Base-by-base conservation (phyloP, 257 asterid genomes). In the Solanum tarijense region DNA sequence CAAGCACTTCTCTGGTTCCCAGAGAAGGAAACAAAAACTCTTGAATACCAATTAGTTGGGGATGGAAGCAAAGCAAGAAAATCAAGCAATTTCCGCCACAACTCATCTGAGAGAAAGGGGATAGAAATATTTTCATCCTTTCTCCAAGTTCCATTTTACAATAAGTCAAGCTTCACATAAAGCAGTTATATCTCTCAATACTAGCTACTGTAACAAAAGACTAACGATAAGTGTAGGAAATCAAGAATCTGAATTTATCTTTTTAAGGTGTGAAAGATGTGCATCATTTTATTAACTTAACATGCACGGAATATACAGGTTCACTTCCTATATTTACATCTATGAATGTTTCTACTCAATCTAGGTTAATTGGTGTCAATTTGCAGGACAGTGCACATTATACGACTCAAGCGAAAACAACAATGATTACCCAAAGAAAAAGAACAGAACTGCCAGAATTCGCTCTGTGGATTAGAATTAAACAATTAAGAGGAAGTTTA, bases 1-100 rank as follows among this genome's bases (percentile, higher is more conserved):
- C 96, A 90, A 94, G 87, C 58, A 93, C 96, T 93, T 96, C 95
- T 89, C 99, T 97, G 93, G 85, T 87, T 48, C 27, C 46, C 83
- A 86, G 27, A 86, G n/a, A 32, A 72, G 71, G 52, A 32, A 71
- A 82, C 71, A 31, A 82, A 39, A 76, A 27, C 69, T 82, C 86
- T 82, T 48, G 71, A 82, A 82, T 81, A 46, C 68, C 86, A 48
- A 48, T 82, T 48, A 31, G 68, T 48, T 74, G 18, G 69, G 16
- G 18, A 82, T 25, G 25, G n/a, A 82, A 31, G 43, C 86, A 48
- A 16, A 38, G 71, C 43, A 46, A 48, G 46, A 82, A 31, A 82
- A 52, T 82, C 71, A 82, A 31, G 69, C 29, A 82, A 48, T 48
- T 82, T 48, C 68, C 39, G 11, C 18, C 65, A 11, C 71, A 31